phyloP scores from a whole-genome alignment of 352 stramenopile species.

The Phytophthora pluvialis region DNA sequence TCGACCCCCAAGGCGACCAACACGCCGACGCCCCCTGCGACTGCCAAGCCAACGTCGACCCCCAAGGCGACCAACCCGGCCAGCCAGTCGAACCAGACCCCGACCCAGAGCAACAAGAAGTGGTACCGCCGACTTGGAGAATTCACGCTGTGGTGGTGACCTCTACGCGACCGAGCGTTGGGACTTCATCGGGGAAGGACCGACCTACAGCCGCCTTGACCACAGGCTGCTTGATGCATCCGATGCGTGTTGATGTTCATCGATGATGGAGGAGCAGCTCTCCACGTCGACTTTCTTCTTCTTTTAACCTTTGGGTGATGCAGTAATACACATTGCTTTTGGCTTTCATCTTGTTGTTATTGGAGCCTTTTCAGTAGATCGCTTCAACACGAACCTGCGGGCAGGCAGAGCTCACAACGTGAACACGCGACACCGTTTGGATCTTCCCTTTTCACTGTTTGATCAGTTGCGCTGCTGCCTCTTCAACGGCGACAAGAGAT shows the following conservation, averaged over 20 bases:
- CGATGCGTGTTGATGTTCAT: slow-evolving; percentile 31
- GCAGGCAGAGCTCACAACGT: no score
- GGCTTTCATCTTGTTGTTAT: background rate
- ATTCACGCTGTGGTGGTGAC: slow-evolving; percentile 29
- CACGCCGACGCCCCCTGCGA: slow-evolving; percentile 3
- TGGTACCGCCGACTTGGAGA: slow-evolving; percentile 34
- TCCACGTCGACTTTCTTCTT: slow-evolving; percentile 8
- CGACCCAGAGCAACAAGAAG: slow-evolving; percentile 18
- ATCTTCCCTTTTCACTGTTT: background rate
- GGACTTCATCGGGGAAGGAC: background rate
- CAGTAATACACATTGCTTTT: slow-evolving; percentile 30
- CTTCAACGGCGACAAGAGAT: no score
- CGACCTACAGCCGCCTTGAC: background rate
- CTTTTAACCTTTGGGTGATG: slow-evolving; percentile 20
- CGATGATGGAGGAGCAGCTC: slow-evolving; percentile 4
- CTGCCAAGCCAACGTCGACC: slow-evolving; percentile 15
- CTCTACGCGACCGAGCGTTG: background rate
- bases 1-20: slow-evolving; percentile 21
- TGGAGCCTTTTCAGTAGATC: no score
- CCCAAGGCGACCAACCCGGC: slow-evolving; percentile 25
- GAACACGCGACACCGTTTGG: no score
- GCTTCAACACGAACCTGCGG: no score
- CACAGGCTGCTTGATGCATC: slow-evolving; percentile 12
- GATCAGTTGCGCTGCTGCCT: background rate
- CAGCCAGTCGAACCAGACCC: slow-evolving; percentile 16